These are phyloP conservation scores for Acacia acuminata DNA, from an alignment of 306 rosid species.

Conservation along the genomic window DNA sequence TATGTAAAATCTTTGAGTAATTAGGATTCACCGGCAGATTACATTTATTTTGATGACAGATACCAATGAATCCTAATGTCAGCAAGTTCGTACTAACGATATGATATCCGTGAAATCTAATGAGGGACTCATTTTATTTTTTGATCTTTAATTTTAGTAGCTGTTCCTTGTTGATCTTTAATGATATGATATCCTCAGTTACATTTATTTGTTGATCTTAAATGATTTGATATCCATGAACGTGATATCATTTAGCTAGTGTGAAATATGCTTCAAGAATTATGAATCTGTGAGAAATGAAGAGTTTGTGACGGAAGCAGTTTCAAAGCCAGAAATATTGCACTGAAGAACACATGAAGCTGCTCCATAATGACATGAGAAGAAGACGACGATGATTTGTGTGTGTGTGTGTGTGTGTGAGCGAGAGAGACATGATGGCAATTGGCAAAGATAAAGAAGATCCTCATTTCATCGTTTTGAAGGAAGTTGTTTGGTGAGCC, in stretches of 20 bases:
- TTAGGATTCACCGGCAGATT: background rate
- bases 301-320: background rate
- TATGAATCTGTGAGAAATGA: background rate
- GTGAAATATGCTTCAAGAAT: background rate
- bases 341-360: background rate
- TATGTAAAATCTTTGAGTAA: background rate
- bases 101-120: background rate
- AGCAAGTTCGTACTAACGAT: background rate
- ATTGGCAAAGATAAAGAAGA: slow-evolving; percentile 27
- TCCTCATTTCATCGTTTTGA: slow-evolving; percentile 8
- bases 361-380: background rate
- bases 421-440: background rate
- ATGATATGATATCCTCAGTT: too few relatives aligned
- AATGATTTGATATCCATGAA: background rate
- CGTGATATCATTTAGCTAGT: background rate
- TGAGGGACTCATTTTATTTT: background rate
- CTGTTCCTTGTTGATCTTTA: background rate
- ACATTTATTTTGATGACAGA: background rate
- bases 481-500: background rate
- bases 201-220: too few relatives aligned
- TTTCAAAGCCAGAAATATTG: background rate
- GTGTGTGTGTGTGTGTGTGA: background rate
- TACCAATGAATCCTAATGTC: background rate
- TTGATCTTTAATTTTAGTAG: background rate
- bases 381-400: too few relatives aligned